A percentile compares a stretch with the other conserved stretches of the same genome.
Evolutionary conservation across 192 early-diverging fungal species (phyloP).

Genomic region (Backusella circina): DNA sequence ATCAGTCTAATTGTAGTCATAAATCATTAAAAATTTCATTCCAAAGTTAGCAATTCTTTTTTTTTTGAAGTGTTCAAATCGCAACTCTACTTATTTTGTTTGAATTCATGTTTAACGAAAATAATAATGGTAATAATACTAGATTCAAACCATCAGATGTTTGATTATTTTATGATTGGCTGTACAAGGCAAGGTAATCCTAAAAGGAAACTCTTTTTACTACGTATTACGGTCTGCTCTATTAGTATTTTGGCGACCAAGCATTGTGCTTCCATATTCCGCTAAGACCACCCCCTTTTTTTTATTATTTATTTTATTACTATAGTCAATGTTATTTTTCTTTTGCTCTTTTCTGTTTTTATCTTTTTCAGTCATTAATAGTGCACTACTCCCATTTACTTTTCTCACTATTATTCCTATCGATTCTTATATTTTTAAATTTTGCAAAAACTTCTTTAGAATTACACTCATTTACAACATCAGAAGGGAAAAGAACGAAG

Average conservation of each 20-base stretch:
- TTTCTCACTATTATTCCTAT: background rate
- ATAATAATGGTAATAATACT: background rate
- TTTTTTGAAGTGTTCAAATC: background rate
- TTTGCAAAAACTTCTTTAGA: background rate
- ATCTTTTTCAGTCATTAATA: background rate
- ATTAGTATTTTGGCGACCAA: background rate
- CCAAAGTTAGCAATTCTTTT: background rate
- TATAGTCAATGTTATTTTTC: background rate
- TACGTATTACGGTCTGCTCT: background rate
- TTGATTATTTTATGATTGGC: background rate
- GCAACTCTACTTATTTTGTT: background rate
- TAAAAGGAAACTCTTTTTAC: background rate
- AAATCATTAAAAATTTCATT: background rate
- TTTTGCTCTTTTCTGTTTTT: background rate
- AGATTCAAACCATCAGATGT: background rate
- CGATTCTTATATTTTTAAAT: background rate
- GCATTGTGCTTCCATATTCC: background rate
- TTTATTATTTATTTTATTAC: background rate
- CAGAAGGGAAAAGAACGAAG: background rate
- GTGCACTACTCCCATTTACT: background rate
- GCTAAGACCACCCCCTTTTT: background rate
- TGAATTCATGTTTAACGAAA: background rate
- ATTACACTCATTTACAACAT: slow-evolving; percentile 11
- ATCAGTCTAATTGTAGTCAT: background rate
- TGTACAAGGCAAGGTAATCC: background rate